Evolutionary conservation across 2,329 filamentous ascomycete genomes (phyloP).

Genomic region (Scedosporium minutisporum): DNA sequence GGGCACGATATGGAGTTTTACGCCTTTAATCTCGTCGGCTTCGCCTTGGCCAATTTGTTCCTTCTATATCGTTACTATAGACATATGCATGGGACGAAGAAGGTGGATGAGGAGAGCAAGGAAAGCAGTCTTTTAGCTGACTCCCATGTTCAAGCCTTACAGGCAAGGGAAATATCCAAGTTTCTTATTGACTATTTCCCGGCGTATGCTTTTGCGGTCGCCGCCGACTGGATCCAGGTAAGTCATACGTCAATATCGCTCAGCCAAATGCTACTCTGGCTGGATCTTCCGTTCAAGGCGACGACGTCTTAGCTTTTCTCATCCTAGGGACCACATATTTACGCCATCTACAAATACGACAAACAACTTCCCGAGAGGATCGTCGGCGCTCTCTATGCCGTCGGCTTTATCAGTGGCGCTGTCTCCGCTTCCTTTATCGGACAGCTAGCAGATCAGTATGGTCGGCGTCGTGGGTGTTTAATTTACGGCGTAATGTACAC

Average conservation of each 20-base stretch:
- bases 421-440: slow-evolving; percentile 32
- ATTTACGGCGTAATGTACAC: slow-evolving; percentile 43
- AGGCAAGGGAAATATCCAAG: background rate
- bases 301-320: background rate
- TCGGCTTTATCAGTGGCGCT: slow-evolving; percentile 38
- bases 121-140: background rate
- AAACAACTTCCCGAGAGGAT: slow-evolving; percentile 32
- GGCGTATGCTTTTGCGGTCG: slow-evolving; percentile 20
- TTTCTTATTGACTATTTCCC: slow-evolving; percentile 16
- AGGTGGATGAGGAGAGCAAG: background rate
- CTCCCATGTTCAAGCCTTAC: background rate
- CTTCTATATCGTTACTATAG: background rate
- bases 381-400: slow-evolving; percentile 35
- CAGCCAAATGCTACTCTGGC: background rate
- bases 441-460: slow-evolving; percentile 30
- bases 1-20: slow-evolving; percentile 1
- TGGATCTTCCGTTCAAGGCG: background rate
- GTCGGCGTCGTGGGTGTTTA: slow-evolving; percentile 40
- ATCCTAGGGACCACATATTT: slow-evolving; percentile 29
- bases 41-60: background rate
- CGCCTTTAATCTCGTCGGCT: background rate
- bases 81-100: background rate
- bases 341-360: slow-evolving; percentile 22
- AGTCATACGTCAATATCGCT: background rate
- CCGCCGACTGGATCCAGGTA: slow-evolving; percentile 24